phyloP scores from a whole-genome alignment of 1,284 basidiomycete species.

The Puccinia coronata region DNA sequence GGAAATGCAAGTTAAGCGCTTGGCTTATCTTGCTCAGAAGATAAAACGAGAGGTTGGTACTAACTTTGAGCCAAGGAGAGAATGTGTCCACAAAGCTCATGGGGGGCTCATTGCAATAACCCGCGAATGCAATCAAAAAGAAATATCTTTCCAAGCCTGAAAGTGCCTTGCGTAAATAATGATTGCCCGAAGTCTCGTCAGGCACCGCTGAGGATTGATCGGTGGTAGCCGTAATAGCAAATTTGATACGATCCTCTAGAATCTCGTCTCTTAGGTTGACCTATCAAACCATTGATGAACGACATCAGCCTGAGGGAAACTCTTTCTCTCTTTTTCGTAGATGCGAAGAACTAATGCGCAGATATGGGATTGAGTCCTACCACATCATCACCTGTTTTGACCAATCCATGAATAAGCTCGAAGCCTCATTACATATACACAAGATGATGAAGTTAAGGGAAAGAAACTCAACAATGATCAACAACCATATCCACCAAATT shows the following conservation, averaged over 20 bases:
- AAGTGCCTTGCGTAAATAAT: slow-evolving; percentile 60
- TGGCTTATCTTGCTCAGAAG: neutral
- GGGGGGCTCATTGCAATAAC: slow-evolving; percentile 75
- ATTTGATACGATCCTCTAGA: slow-evolving; percentile 75
- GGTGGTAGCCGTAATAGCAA: slow-evolving; percentile 72
- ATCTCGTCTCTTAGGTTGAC: slow-evolving; percentile 87
- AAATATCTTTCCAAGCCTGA: slow-evolving; percentile 69
- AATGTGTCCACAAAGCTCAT: slow-evolving; percentile 72
- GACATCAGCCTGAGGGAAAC: neutral
- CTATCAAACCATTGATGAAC: slow-evolving; percentile 60
- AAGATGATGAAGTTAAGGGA: slow-evolving; percentile 2
- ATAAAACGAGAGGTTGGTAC: slow-evolving; percentile 50
- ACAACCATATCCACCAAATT: slow-evolving; percentile 82
- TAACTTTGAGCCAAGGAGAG: slow-evolving; percentile 79
- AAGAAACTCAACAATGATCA: slow-evolving; percentile 71
- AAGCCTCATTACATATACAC: neutral
- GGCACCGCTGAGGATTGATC: slow-evolving; percentile 5
- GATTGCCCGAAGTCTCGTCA: slow-evolving; percentile 65
- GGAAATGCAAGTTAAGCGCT: slow-evolving; percentile 34
- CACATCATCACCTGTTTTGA: slow-evolving; percentile 48
- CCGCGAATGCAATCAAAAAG: slow-evolving; percentile 91
- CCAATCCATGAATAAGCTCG: neutral
- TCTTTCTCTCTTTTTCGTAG: neutral
- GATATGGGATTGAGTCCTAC: slow-evolving; percentile 26
- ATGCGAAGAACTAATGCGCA: neutral